phyloP scores from a whole-genome alignment of 1,284 basidiomycete species.

The Anthracocystis panici-leucophaei region DNA sequence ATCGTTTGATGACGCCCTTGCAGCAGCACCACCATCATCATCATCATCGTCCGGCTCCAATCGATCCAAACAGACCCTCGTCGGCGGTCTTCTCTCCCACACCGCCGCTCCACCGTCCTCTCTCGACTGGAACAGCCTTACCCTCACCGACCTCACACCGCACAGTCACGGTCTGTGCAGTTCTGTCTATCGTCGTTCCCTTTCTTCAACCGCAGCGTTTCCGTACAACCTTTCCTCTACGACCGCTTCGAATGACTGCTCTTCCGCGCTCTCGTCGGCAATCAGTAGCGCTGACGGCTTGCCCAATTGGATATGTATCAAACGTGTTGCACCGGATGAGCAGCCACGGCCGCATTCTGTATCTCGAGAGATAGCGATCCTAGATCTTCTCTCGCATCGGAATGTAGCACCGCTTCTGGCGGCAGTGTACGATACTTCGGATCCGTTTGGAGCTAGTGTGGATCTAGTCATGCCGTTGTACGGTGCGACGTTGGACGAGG shows the following conservation, averaged over 20 bases:
- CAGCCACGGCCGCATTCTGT: constrained; percentile 57
- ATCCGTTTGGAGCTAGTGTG: constrained; percentile 44
- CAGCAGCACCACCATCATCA: neutral
- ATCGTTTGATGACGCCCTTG: constrained; percentile 11
- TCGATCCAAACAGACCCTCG: neutral
- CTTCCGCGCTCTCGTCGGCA: neutral
- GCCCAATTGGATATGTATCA: constrained; percentile 48
- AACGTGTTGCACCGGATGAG: constrained; percentile 52
- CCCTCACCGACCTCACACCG: constrained; percentile 5
- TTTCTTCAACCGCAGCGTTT: constrained; percentile 8
- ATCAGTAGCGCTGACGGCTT: constrained; percentile 13
- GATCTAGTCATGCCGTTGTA: constrained; percentile 59
- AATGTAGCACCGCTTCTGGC: constrained; percentile 49
- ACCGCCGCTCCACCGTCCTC: neutral
- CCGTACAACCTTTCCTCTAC: constrained; percentile 1
- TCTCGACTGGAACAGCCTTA: constrained; percentile 4
- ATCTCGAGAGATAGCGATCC: constrained; percentile 43
- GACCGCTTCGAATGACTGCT: neutral
- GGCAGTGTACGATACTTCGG: constrained; percentile 50
- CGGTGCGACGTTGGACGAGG: constrained; percentile 36
- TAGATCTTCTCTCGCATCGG: constrained; percentile 19
- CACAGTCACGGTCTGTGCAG: constrained; percentile 39
- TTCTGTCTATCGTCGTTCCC: constrained; percentile 17
- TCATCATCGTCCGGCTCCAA: neutral
- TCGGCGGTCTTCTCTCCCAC: constrained; percentile 1